A percentile compares a stretch with the other conserved stretches of the same genome.
phyloP scores from a whole-genome alignment of 2,329 filamentous ascomycete genomes.

The Lasiodiplodia theobromae region DNA sequence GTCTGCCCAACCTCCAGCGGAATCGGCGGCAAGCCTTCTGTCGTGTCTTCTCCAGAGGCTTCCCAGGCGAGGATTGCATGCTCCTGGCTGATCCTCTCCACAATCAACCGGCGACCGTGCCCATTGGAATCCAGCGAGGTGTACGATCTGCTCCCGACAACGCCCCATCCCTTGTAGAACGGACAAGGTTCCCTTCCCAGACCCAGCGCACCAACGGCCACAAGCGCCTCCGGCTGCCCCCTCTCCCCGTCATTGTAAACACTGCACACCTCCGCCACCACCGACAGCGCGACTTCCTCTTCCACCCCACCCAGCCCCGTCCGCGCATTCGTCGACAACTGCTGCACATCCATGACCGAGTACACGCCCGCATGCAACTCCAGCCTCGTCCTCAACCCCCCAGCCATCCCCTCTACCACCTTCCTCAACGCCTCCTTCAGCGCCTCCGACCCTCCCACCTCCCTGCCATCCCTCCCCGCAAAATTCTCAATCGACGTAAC shows the following conservation, averaged over 20 bases:
- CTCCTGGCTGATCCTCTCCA: slow-evolving; percentile 77
- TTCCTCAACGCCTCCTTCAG: slow-evolving; percentile 49
- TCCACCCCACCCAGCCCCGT: slow-evolving; percentile 55
- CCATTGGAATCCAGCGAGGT: slow-evolving; percentile 39
- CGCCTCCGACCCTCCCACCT: slow-evolving; percentile 31
- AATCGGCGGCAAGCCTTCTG: not conserved
- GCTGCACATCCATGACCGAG: slow-evolving; percentile 78
- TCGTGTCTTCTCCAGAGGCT: not conserved
- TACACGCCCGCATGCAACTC: slow-evolving; percentile 82
- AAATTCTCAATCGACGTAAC: too few species aligned
- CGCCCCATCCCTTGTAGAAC: slow-evolving; percentile 74
- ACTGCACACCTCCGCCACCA: slow-evolving; percentile 75
- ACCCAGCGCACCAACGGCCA: slow-evolving; percentile 73
- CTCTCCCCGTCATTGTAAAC: slow-evolving; percentile 63
- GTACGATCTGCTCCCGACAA: slow-evolving; percentile 54
- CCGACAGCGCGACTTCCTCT: slow-evolving; percentile 68
- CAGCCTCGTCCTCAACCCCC: slow-evolving; percentile 41
- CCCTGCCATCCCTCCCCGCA: too few species aligned
- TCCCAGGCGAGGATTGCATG: slow-evolving; percentile 74
- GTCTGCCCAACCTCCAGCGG: not conserved
- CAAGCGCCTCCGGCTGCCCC: slow-evolving; percentile 66
- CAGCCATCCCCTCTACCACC: slow-evolving; percentile 26
- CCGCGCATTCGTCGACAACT: slow-evolving; percentile 73
- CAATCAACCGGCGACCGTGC: slow-evolving; percentile 66
- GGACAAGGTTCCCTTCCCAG: slow-evolving; percentile 77